These are phyloP conservation scores for Cnidoscolus chayamansa DNA, from an alignment of 441 rosid genomes.

Conservation along the genomic window DNA sequence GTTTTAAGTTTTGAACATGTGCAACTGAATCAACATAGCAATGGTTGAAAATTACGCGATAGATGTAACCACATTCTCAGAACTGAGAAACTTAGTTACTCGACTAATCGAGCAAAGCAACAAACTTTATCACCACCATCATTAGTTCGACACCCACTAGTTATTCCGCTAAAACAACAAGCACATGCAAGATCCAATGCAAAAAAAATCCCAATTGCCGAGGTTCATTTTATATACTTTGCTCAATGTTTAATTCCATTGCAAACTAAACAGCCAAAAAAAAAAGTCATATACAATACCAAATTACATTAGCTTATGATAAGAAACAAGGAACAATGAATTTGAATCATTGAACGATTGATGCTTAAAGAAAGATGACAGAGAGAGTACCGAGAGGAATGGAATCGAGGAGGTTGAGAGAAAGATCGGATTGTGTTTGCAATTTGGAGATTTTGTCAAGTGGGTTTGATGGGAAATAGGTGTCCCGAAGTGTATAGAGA, in stretches of 20 bases:
- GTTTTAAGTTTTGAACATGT: background rate
- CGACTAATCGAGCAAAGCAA: background rate
- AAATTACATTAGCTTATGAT: background rate
- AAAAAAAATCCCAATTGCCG: background rate
- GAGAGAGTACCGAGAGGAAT: conserved; percentile 48
- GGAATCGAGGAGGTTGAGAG: conserved; percentile 58
- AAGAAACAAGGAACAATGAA: background rate
- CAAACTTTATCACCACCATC: background rate
- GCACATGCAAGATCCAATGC: background rate
- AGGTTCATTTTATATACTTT: background rate
- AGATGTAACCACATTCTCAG: background rate
- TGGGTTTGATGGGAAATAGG: conserved; percentile 53
- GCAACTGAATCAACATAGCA: background rate
- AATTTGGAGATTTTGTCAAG: conserved; percentile 47
- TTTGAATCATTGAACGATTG: background rate
- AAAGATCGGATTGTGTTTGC: conserved; percentile 46
- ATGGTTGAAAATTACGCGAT: background rate
- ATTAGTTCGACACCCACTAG: background rate
- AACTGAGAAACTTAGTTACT: background rate
- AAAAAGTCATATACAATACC: background rate
- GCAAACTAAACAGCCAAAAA: background rate
- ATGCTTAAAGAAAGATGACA: background rate
- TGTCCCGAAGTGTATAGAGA: conserved; percentile 49
- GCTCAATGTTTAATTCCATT: background rate
- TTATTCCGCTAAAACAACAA: background rate